Percentiles rank a stretch among this genome's conserved stretches.
Conservation (phyloP, 1,139 yeast species). For the Taiozyma sp. region DNA sequence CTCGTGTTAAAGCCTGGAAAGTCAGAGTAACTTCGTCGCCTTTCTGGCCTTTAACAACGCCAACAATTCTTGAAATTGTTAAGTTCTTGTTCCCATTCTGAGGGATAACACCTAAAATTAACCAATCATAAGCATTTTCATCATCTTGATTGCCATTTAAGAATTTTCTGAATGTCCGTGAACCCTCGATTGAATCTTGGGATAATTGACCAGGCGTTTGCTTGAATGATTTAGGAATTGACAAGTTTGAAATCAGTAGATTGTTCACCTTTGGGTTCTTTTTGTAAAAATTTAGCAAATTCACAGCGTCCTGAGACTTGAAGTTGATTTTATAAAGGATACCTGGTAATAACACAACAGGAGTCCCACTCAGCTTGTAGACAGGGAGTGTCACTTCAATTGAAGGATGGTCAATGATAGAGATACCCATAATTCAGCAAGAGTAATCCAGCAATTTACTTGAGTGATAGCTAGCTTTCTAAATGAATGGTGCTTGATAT, state of each 20-base stretch:
- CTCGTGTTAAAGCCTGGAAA: conserved; percentile 53
- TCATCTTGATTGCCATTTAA: conserved; percentile 21
- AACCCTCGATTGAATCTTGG: conserved; percentile 20
- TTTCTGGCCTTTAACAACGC: conserved; percentile 42
- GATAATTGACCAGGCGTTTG: conserved; percentile 29
- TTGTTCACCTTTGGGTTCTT: conserved; percentile 17
- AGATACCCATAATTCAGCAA: background rate
- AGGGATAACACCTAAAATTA: conserved; percentile 30
- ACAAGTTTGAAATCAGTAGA: conserved; percentile 29
- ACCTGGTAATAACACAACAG: conserved; percentile 53
- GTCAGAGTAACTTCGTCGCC: conserved; percentile 42
- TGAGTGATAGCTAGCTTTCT: background rate
- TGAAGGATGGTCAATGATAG: background rate
- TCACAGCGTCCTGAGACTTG: conserved; percentile 43
- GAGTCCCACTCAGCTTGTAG: conserved; percentile 16
- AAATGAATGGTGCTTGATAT: no score
- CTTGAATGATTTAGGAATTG: conserved; percentile 10
- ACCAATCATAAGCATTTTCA: conserved; percentile 29
- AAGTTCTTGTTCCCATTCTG: conserved; percentile 29
- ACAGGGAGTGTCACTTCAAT: conserved; percentile 13
- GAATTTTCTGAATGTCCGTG: conserved; percentile 21
- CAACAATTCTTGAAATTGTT: conserved; percentile 47
- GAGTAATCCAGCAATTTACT: background rate
- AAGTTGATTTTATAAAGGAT: conserved; percentile 54
- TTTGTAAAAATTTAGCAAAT: conserved; percentile 33